Base-by-base conservation (phyloP, 2,329 filamentous ascomycete species). In the Aspergillus persii region DNA sequence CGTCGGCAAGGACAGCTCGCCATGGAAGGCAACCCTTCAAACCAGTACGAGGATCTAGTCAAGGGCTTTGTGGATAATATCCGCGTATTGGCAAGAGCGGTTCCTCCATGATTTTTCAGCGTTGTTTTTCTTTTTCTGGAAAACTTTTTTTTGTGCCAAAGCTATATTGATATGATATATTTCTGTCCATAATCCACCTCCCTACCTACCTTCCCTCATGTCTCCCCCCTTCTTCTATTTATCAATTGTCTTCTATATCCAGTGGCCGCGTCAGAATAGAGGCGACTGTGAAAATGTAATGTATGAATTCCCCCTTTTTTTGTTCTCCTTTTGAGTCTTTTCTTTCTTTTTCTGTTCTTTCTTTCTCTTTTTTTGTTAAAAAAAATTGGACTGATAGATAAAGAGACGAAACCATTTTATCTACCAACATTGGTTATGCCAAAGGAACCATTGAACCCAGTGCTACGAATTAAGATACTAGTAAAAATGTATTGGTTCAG, bases 61-160 rank as follows among this genome's bases (percentile, higher is more conserved):
- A 78, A 78, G 60, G 78, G 79, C 2, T 80, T 81, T 60, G 72
- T 82, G 64, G 79, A 81, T 69, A 81, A 82, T 63, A 73, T 81
- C 27, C 72, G 79, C 56, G 67, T 80, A 18, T 66, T 81, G 58
- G 78, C 77, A 53, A 73, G 77, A 56, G 70, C 74, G 29, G 74
- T 78, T 11, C 76, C 76, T 18, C 66, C 66, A 53, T 75, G 58
- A 70, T 53, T 23, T 53, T 23, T 8, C 36, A 41, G 36, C 36
- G 31, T 11, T 15, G 18, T 36, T 11, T 23, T 23, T 23, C 18
- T 23, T 23, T 23, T 23, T 23, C 18, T 23, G 18, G 18, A 23
- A 23, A 23, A 23, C 18, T 23, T 1, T 23, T 23, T 23, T 23
- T 23, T 23, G 18, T 23, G 18, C 18, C 18, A 23, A 23, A 23